phyloP scores from a whole-genome alignment of 164 flowering plant species.

The Annona squamosa region DNA sequence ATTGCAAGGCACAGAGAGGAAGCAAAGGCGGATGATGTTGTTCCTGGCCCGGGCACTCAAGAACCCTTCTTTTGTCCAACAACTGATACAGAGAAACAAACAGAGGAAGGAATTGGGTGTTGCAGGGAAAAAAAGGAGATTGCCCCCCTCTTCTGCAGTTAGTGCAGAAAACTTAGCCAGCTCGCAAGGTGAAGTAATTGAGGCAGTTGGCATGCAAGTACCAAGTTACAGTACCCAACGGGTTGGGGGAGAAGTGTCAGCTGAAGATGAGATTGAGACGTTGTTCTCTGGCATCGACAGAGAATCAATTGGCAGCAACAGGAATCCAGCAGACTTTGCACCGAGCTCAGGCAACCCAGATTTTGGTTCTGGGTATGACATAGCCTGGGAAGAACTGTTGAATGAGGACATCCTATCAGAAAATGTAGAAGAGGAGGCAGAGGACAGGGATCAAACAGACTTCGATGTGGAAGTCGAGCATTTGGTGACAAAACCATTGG shows the following conservation, averaged over 20 bases:
- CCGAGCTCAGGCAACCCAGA: constrained; percentile 4
- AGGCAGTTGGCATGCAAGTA: background rate
- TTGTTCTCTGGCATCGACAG: constrained; percentile 17
- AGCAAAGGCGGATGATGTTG: constrained; percentile 41
- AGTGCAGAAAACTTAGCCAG: constrained; percentile 18
- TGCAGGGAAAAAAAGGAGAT: constrained; percentile 28
- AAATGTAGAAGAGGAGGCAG: constrained; percentile 12
- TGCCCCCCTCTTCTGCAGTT: constrained; percentile 12
- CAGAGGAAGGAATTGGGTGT: constrained; percentile 23
- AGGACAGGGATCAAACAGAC: constrained; percentile 18
- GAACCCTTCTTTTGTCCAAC: constrained; percentile 33
- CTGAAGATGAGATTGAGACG: constrained; percentile 22
- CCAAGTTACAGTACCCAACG: background rate
- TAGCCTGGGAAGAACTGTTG: constrained; percentile 40
- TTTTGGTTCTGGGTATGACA: constrained; percentile 17
- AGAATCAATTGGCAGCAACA: constrained; percentile 4
- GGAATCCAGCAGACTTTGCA: constrained; percentile 4
- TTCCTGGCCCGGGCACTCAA: constrained; percentile 39
- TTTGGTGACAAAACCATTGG: constrained; percentile 30
- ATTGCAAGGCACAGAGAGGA: constrained; percentile 30
- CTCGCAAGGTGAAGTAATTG: constrained; percentile 6
- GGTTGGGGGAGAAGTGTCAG: constrained; percentile 15
- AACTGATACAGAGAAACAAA: constrained; percentile 25
- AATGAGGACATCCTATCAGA: constrained; percentile 24
- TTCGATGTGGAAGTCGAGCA: constrained; percentile 44